A percentile compares a stretch with the other conserved stretches of the same genome.
Conservation (phyloP, 1,139 yeast genomes). For the Blastobotrys apis region DNA sequence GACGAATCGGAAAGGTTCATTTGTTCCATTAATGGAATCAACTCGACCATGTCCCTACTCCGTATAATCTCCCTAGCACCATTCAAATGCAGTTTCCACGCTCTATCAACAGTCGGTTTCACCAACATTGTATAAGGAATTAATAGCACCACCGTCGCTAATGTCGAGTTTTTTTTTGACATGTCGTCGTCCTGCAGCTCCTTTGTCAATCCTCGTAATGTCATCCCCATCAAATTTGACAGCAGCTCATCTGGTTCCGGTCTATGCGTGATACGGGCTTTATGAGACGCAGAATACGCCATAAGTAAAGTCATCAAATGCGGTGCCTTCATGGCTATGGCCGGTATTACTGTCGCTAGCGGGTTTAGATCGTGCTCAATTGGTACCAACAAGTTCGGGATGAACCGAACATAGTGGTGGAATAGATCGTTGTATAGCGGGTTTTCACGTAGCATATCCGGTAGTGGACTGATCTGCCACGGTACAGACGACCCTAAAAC, state of each 20-base stretch:
- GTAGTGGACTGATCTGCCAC: slow-evolving; percentile 26
- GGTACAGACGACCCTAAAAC: slow-evolving; percentile 66
- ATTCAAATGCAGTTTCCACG: background rate
- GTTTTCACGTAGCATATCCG: slow-evolving; percentile 53
- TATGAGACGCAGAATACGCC: slow-evolving; percentile 53
- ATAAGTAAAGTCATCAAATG: slow-evolving; percentile 53
- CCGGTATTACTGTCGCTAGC: slow-evolving; percentile 60
- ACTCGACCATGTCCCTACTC: no score
- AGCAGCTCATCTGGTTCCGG: background rate
- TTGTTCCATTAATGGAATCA: no score
- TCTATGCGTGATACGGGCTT: background rate
- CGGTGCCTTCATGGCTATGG: slow-evolving; percentile 59
- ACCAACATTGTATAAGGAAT: background rate
- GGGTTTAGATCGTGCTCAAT: slow-evolving; percentile 47
- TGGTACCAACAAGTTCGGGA: slow-evolving; percentile 49
- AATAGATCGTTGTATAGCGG: slow-evolving; percentile 57
- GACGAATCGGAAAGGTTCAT: background rate
- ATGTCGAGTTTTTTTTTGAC: background rate
- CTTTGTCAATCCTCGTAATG: background rate
- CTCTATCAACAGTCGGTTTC: background rate
- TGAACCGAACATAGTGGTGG: slow-evolving; percentile 58
- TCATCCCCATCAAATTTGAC: background rate
- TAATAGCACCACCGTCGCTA: background rate
- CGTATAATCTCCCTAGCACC: no score
- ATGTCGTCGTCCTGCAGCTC: background rate